These are phyloP conservation scores for Quillaja saponaria DNA, from an alignment of 306 rosid genomes.

Conservation along the genomic window DNA sequence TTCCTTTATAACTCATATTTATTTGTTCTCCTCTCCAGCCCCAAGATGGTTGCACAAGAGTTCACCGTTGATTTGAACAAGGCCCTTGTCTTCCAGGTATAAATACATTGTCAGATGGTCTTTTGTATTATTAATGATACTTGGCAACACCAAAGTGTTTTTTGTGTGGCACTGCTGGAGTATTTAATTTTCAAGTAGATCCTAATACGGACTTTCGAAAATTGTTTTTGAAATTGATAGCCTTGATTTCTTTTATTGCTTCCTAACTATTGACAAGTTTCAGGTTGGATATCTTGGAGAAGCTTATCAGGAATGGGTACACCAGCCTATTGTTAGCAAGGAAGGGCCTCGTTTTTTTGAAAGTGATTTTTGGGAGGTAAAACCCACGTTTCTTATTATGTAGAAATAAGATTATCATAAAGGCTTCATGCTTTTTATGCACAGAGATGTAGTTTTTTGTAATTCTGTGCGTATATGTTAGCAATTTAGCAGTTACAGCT, in stretches of 20 bases:
- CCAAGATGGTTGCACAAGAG: slow-evolving; percentile 74
- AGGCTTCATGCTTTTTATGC: too few species aligned
- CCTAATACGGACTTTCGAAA: background rate
- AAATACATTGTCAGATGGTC: background rate
- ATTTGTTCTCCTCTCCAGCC: slow-evolving; percentile 32
- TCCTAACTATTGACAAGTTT: too few species aligned
- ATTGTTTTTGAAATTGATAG: background rate
- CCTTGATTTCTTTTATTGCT: background rate
- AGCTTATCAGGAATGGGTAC: slow-evolving; percentile 92
- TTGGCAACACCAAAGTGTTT: background rate
- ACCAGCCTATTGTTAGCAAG: slow-evolving; percentile 84
- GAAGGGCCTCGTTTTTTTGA: slow-evolving; percentile 90
- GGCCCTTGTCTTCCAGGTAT: slow-evolving; percentile 93
- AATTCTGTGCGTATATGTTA: too few species aligned
- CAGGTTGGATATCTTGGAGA: slow-evolving; percentile 97
- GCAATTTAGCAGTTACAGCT: too few species aligned
- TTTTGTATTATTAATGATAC: background rate
- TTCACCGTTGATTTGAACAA: slow-evolving; percentile 80
- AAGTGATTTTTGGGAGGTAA: slow-evolving; percentile 82
- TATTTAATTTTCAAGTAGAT: slow-evolving; percentile 20
- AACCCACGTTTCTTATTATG: background rate
- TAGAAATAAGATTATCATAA: too few species aligned
- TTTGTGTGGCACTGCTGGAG: slow-evolving; percentile 4
- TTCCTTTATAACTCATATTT: slow-evolving; percentile 8
- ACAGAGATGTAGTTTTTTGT: too few species aligned